Evolutionary conservation across 2,329 filamentous ascomycete genomes (phyloP), one percentile per base, ranked within the genome.

Genomic region (Tolypocladium amazonense): DNA sequence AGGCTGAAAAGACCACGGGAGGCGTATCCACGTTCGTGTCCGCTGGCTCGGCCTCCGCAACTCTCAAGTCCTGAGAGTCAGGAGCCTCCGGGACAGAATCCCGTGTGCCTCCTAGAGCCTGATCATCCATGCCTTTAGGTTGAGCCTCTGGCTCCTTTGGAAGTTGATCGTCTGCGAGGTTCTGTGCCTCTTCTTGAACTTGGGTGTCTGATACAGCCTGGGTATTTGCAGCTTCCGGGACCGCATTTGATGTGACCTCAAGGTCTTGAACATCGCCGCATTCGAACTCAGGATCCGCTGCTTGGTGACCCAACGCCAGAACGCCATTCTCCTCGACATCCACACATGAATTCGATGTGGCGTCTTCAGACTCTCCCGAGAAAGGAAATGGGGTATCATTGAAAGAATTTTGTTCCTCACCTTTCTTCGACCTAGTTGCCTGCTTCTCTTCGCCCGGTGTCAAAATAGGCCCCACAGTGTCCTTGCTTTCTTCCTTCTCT

Each of bases 361-460:
- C 65, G 64, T 67, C 64, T 68, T 64, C 67, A 65, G 66, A 63
- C 65, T 62, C 62, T 67, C 67, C 67, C 64, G 65, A 58, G 71
- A 73, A 70, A 69, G 68, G 68, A 72, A 69, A 66, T 66, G 69
- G 70, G 70, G 70, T 70, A 75, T 75, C 68, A 71, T 70, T 66
- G 68, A 72, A 67, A 69, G 65, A 70, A 72, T 65, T 63, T 62
- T 66, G 63, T 66, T 73, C 70, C 76, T 79, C 73, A 79, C 76
- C 76, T 78, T 76, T 77, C 65, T 71, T 73, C 59, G 67, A 66
- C 62, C 65, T 68, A 58, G 66, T 60, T 56, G 65, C 64, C 58
- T 61, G 65, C 64, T 70, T 74, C 62, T 72, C 72, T 56, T 73
- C 71, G 54, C 38, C 52, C 9, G 56, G 12, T 20, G 66, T 64